Evolutionary conservation across 257 asterid genomes (phyloP), one percentile per base, ranked within the genome.

Genomic region (Nicotiana undulata): DNA sequence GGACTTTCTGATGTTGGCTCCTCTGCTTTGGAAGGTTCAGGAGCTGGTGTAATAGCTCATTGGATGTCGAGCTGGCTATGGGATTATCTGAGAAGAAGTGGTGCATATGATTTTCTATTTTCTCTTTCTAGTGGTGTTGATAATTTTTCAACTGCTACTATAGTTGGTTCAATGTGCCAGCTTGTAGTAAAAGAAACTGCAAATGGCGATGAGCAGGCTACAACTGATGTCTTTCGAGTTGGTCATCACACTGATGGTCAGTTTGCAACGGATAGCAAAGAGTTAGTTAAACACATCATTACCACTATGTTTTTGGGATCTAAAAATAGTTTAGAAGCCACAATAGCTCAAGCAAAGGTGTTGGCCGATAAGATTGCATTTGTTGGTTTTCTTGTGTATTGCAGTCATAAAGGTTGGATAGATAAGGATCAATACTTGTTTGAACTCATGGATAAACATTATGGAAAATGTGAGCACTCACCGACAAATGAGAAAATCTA

Each of bases 21-120:
- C 44, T 34, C 44, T 34, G 2, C 44, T 34, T 34, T 34, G 44
- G 44, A 9, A 34, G 44, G 44, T 34, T 34, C 9, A 34, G 44
- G 44, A 34, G 44, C 44, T 34, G 44, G 44, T 34, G 98, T 92
- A 89, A 94, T 93, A 83, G 93, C 93, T 82, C 90, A 86, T 76
- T 97, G 98, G 58, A 97, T 97, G 55, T 93, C 91, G 82, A 91
- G 97, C 88, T 94, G 97, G 98, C 84, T 94, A 87, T 94, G 98
- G 98, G 97, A 92, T 88, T 94, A 94, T 82, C 82, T 94, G 83
- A 88, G 97, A 87, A 90, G 97, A 90, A 90, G 97, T 85, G 97
- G 97, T n/a, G 95, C 98, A 29, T 93, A 97, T 63, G 98, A 97
- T 18, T 93, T 93, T 81, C 80, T 93, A 88, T 97, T 94, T 87